A percentile compares a stretch with the other conserved stretches of the same genome.
phyloP scores from a whole-genome alignment of 2,329 filamentous ascomycete genomes.

The Stachybotrys echinatus region DNA sequence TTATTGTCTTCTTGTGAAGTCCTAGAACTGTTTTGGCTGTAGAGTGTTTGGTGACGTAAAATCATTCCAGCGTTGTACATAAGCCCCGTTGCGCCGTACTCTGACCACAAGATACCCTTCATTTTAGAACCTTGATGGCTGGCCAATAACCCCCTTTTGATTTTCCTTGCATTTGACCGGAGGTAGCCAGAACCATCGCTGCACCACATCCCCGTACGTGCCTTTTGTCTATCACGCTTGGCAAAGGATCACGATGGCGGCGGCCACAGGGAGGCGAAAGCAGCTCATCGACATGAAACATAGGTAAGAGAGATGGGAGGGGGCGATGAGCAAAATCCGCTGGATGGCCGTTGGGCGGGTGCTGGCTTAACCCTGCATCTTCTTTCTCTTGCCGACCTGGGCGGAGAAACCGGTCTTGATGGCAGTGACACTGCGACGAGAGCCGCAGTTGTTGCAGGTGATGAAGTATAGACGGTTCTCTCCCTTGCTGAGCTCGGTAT shows the following conservation, averaged over 20 bases:
- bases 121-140: no score
- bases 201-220: not conserved
- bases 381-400: constrained; percentile 97
- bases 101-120: not conserved
- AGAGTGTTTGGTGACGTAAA: not conserved
- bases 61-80: not conserved
- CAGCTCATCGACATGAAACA: no score
- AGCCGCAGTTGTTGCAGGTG: constrained; percentile 81
- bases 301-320: not conserved
- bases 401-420: constrained; percentile 99
- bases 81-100: not conserved
- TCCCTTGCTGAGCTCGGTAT: constrained; percentile 96
- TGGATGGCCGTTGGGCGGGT: not conserved
- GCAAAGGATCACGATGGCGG: no score
- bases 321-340: no score
- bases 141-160: no score
- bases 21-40: not conserved
- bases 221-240: not conserved
- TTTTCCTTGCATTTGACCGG: not conserved
- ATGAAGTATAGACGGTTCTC: constrained; percentile 99
- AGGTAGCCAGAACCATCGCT: not conserved
- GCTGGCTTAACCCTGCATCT: constrained; percentile 69
- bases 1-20: not conserved
- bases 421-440: constrained; percentile 82
- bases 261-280: no score